Conservation (phyloP, 1,284 basidiomycete species). For the Fomes fomentarius region DNA sequence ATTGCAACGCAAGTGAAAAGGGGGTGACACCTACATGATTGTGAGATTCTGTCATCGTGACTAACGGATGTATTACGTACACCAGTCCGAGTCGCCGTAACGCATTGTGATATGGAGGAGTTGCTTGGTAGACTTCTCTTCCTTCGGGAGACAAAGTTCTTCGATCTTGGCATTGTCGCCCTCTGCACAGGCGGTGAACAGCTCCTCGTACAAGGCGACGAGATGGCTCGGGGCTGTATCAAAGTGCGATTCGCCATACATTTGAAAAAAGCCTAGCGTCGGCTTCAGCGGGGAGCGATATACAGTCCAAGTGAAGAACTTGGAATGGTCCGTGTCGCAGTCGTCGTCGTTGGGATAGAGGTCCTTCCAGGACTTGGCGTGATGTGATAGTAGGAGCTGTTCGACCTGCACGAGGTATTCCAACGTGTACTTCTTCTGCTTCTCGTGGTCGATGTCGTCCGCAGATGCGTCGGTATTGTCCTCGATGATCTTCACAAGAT, state of each 20-base stretch:
- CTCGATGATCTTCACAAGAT: constrained; percentile 2
- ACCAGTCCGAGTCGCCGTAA: constrained; percentile 5
- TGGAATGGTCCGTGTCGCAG: neutral
- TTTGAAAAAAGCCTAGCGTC: constrained; percentile 1
- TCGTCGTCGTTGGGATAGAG: constrained; percentile 38
- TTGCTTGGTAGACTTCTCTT: constrained; percentile 23
- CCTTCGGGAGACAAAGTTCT: constrained; percentile 48
- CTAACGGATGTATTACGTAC: neutral
- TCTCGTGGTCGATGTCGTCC: neutral
- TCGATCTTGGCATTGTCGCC: constrained; percentile 54
- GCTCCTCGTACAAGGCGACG: constrained; percentile 45
- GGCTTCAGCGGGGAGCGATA: neutral
- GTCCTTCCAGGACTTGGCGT: constrained; percentile 49
- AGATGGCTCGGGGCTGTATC: constrained; percentile 25
- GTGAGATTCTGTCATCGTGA: neutral
- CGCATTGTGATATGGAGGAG: constrained; percentile 46
- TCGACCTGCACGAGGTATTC: constrained; percentile 42
- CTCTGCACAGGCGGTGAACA: constrained; percentile 54
- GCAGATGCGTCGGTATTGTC: no score
- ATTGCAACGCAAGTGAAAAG: constrained; percentile 48
- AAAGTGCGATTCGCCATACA: neutral
- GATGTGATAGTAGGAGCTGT: constrained; percentile 37
- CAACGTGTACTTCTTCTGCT: constrained; percentile 26
- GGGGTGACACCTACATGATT: constrained; percentile 44
- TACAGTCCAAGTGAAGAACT: neutral